Percentiles rank a stretch among this genome's conserved stretches.
Conservation (phyloP, 2,329 filamentous ascomycete genomes). For the Ophiostoma quercus region DNA sequence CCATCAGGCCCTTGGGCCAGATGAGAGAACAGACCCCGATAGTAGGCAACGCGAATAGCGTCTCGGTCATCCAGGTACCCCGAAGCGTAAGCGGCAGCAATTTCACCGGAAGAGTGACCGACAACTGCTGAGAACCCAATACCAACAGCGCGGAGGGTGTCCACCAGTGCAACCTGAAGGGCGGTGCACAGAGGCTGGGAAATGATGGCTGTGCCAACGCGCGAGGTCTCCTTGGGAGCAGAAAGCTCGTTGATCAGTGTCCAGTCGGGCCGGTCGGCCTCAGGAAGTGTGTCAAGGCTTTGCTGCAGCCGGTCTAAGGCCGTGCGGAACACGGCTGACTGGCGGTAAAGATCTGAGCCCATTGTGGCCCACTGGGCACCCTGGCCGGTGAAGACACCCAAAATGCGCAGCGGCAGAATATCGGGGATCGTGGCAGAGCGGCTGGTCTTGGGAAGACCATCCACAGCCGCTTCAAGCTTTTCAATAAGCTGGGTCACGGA, state of each 20-base stretch:
- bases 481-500: not conserved
- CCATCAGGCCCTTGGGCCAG: not conserved
- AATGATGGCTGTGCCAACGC: not conserved
- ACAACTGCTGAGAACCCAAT: not conserved
- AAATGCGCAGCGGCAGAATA: not conserved
- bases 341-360: not conserved
- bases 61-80: not conserved
- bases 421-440: not conserved
- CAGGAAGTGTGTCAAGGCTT: not conserved
- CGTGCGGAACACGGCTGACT: not conserved
- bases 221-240: not conserved
- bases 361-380: not conserved
- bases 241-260: not conserved
- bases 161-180: not conserved
- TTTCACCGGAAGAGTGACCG: not conserved
- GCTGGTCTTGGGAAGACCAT: not conserved
- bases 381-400: not conserved
- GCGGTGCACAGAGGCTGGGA: not conserved
- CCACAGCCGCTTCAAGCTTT: not conserved
- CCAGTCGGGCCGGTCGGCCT: not conserved
- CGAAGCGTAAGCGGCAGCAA: not conserved
- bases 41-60: not conserved
- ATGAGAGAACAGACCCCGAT: not conserved
- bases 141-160: not conserved
- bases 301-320: not conserved